Conservation (phyloP, 2,329 filamentous ascomycete species). For the Cladosporium sp. region DNA sequence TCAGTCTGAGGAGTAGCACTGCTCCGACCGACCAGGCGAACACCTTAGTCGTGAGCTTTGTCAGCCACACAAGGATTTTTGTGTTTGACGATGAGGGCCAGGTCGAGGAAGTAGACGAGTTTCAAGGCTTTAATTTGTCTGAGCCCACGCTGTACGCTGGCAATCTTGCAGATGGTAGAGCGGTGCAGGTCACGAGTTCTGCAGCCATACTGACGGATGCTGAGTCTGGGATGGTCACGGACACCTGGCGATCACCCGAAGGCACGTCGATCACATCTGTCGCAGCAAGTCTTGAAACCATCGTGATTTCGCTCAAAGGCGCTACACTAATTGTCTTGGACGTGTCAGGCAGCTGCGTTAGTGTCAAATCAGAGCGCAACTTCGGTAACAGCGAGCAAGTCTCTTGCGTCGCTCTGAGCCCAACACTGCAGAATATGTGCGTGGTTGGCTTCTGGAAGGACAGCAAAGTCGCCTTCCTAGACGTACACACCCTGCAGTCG, state of each 20-base stretch:
- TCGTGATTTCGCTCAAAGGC: conserved; percentile 71
- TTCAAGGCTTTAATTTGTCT: conserved; percentile 62
- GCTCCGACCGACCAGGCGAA: conserved; percentile 60
- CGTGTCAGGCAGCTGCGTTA: conserved; percentile 51
- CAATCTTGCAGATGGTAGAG: conserved; percentile 53
- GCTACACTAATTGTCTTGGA: conserved; percentile 64
- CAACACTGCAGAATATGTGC: conserved; percentile 57
- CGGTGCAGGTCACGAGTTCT: conserved; percentile 71
- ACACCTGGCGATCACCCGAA: conserved; percentile 52
- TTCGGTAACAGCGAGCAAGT: conserved; percentile 67
- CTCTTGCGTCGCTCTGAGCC: conserved; percentile 73
- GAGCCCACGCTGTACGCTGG: conserved; percentile 65
- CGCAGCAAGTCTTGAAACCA: conserved; percentile 63
- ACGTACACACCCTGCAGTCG: conserved; percentile 59
- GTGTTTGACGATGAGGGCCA: conserved; percentile 66
- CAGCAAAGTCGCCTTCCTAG: conserved; percentile 70
- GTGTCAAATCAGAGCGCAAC: conserved; percentile 52
- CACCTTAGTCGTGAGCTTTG: conserved; percentile 70
- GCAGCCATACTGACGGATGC: conserved; percentile 57
- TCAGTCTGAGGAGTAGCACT: conserved; percentile 62
- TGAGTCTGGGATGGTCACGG: conserved; percentile 46
- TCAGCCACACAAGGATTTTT: conserved; percentile 79
- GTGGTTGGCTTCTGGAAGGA: conserved; percentile 84
- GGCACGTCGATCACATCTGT: conserved; percentile 64
- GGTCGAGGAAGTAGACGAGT: conserved; percentile 79